Conservation (phyloP, 2,329 filamentous ascomycete genomes). For the Passalora sequoiae region DNA sequence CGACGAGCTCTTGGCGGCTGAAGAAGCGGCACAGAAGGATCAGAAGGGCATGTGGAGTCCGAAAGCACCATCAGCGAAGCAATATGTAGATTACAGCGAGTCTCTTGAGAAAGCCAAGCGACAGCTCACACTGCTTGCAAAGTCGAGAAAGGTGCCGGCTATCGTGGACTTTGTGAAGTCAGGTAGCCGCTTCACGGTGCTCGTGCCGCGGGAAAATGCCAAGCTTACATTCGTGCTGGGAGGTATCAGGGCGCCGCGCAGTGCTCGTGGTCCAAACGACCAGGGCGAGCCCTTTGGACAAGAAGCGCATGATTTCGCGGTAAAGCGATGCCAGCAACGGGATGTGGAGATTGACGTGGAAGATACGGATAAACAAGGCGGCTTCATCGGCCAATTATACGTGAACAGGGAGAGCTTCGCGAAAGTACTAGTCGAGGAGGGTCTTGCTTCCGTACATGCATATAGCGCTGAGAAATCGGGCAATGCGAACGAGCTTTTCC, state of each 20-base stretch:
- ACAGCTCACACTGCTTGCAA: constrained; percentile 77
- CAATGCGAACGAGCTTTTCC: constrained; percentile 78
- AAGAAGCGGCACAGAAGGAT: constrained; percentile 75
- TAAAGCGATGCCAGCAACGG: constrained; percentile 81
- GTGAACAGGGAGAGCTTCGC: constrained; percentile 94
- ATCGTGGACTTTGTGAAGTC: constrained; percentile 97
- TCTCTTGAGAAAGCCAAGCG: constrained; percentile 92
- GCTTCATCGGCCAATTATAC: constrained; percentile 92
- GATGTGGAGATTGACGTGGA: constrained; percentile 95
- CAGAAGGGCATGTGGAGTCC: constrained; percentile 93
- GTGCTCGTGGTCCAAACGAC: constrained; percentile 73
- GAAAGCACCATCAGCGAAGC: constrained; percentile 76
- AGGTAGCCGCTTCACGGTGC: constrained; percentile 86
- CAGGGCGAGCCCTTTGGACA: constrained; percentile 89
- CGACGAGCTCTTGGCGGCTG: constrained; percentile 76
- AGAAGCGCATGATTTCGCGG: constrained; percentile 88
- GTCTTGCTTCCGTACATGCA: constrained; percentile 82
- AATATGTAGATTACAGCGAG: constrained; percentile 86
- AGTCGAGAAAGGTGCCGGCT: constrained; percentile 87
- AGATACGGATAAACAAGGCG: constrained; percentile 91
- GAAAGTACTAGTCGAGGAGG: constrained; percentile 88
- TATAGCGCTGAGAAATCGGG: constrained; percentile 96
- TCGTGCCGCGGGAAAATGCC: constrained; percentile 86
- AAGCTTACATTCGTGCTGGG: constrained; percentile 94
- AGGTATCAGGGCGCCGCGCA: constrained; percentile 84